These are phyloP conservation scores for Rossbeevera mucosa DNA, from an alignment of 768 basidiomycete species.

Conservation along the genomic window DNA sequence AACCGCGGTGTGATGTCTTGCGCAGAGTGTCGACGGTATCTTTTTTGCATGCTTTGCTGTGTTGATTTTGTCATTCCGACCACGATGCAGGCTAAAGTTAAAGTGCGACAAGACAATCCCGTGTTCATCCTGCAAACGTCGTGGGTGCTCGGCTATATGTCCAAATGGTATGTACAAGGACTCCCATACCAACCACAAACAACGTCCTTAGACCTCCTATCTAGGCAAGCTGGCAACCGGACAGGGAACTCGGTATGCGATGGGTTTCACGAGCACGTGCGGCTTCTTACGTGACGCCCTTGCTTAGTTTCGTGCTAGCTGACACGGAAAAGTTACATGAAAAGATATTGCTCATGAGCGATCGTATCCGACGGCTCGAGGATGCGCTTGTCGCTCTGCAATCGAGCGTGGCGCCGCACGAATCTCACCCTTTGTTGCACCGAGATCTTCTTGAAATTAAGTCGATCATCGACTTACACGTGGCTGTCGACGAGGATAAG, in stretches of 20 bases:
- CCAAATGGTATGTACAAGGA: conserved; percentile 47
- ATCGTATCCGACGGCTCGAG: conserved; percentile 68
- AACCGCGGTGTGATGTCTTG: conserved; percentile 52
- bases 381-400: conserved; percentile 60
- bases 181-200: neutral
- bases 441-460: conserved; percentile 62
- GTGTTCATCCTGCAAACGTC: conserved; percentile 57
- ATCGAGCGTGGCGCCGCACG: conserved; percentile 38
- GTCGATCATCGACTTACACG: conserved; percentile 63
- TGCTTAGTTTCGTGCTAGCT: conserved; percentile 59
- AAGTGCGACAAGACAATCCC: conserved; percentile 72
- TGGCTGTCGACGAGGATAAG: conserved; percentile 45
- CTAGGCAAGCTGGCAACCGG: conserved; percentile 65
- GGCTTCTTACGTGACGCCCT: neutral
- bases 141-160: conserved; percentile 75
- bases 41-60: conserved; percentile 7
- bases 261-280: neutral
- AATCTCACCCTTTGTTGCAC: conserved; percentile 55
- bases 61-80: neutral
- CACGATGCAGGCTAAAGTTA: conserved; percentile 48
- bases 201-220: neutral
- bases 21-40: conserved; percentile 59
- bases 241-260: conserved; percentile 66
- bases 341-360: conserved; percentile 64
- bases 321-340: conserved; percentile 66